Evolutionary conservation across 1,284 basidiomycete genomes (phyloP).

Genomic region (Pseudozyma pruni): DNA sequence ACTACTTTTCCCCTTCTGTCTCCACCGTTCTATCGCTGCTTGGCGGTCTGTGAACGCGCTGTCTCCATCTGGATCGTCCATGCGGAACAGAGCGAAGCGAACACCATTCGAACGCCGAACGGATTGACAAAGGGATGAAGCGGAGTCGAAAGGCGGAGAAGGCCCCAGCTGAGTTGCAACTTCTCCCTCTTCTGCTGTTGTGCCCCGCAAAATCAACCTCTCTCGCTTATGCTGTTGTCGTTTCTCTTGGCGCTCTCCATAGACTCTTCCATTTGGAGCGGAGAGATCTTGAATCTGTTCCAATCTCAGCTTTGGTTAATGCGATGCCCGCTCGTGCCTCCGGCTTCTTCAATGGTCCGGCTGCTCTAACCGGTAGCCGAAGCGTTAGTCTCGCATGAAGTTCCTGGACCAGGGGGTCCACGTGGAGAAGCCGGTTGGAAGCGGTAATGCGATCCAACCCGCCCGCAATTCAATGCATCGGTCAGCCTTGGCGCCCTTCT

Average conservation of each 20-base stretch:
- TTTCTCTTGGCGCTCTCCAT: constrained; percentile 7
- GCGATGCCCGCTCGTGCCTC: constrained; percentile 11
- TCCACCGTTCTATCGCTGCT: too few relatives aligned
- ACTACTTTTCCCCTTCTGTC: not conserved
- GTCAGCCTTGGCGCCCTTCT: too few relatives aligned
- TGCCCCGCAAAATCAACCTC: too few relatives aligned
- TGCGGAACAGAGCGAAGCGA: too few relatives aligned
- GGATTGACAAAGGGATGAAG: too few relatives aligned
- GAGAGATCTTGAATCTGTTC: not conserved
- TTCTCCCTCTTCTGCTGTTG: not conserved
- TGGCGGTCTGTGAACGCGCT: too few relatives aligned
- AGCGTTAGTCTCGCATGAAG: too few relatives aligned
- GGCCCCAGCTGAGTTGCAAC: not conserved
- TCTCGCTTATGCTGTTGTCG: not conserved
- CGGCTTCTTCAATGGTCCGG: constrained; percentile 26
- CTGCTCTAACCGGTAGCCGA: constrained; percentile 25
- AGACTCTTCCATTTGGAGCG: not conserved
- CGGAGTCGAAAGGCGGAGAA: not conserved
- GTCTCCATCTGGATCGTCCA: too few relatives aligned
- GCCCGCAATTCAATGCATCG: too few relatives aligned
- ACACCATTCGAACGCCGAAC: not conserved
- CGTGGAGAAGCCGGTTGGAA: not conserved
- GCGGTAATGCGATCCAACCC: not conserved
- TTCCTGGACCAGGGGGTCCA: not conserved
- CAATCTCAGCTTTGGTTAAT: too few relatives aligned